Conservation (phyloP, 2,329 filamentous ascomycete genomes). For the Talaromyces sp. region DNA sequence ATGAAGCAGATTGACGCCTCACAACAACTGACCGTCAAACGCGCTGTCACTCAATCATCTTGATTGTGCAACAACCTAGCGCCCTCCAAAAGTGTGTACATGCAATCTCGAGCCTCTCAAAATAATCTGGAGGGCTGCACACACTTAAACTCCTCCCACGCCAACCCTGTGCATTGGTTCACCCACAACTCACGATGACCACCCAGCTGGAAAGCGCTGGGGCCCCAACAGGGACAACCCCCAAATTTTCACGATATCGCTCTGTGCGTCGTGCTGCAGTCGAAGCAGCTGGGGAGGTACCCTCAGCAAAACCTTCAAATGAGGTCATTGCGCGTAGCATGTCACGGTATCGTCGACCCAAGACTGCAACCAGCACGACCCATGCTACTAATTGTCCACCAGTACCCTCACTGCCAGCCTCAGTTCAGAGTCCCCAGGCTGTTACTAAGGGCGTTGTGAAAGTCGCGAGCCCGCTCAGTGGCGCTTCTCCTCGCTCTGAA, state of each 20-base stretch:
- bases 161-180: background rate
- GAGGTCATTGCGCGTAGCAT: constrained; percentile 33
- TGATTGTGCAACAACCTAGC: background rate
- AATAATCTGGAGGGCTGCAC: background rate
- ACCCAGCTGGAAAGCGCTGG: constrained; percentile 18
- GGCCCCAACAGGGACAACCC: constrained; percentile 20
- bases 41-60: background rate
- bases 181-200: constrained; percentile 22
- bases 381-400: constrained; percentile 13
- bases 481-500: background rate
- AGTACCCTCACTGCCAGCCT: constrained; percentile 19
- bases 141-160: background rate
- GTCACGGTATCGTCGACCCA: constrained; percentile 34
- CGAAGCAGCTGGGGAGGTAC: background rate
- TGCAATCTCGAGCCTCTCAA: background rate
- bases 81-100: constrained; percentile 2
- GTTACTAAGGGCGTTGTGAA: background rate
- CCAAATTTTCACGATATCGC: constrained; percentile 58
- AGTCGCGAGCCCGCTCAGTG: background rate
- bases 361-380: constrained; percentile 22
- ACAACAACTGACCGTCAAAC: background rate
- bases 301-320: constrained; percentile 21
- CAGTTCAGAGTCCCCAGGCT: constrained; percentile 8
- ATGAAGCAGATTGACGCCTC: background rate
- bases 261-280: constrained; percentile 50